Percentiles rank a stretch among this genome's conserved stretches.
Conservation (phyloP, 257 asterid genomes). For the Solanum ossicruentum region DNA sequence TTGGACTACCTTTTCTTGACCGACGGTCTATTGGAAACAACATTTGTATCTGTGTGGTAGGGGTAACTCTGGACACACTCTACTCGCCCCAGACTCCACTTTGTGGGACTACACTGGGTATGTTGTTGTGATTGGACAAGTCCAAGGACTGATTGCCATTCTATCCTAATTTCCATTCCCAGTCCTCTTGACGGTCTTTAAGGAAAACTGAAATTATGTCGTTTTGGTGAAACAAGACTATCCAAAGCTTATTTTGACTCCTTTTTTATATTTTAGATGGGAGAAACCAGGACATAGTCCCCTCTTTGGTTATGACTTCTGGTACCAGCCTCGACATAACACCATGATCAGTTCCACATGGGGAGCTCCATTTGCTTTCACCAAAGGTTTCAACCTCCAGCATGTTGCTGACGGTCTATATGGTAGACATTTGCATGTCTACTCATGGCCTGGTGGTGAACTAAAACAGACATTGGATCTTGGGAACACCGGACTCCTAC, state of each 20-base stretch:
- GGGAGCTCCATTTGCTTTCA: slow-evolving; percentile 96
- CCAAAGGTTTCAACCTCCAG: slow-evolving; percentile 78
- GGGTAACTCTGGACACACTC: not conserved
- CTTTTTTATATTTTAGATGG: slow-evolving; percentile 42
- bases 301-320: slow-evolving; percentile 76
- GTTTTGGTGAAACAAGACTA: not conserved
- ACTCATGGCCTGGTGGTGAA: slow-evolving; percentile 96
- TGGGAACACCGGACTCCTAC: slow-evolving; percentile 78
- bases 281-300: slow-evolving; percentile 98
- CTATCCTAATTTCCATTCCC: not conserved
- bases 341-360: slow-evolving; percentile 95
- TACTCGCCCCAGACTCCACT: not conserved
- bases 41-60: not conserved
- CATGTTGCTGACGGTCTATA: slow-evolving; percentile 81
- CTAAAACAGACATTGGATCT: slow-evolving; percentile 88
- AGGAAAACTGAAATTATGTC: not conserved
- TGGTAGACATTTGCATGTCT: slow-evolving; percentile 86
- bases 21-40: no score
- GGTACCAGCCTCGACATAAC: slow-evolving; percentile 98
- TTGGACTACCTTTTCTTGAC: not conserved
- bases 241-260: not conserved
- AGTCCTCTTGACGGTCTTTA: not conserved
- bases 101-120: not conserved
- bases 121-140: not conserved
- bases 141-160: not conserved